Conservation (phyloP, 805 yeast species). For the Brettanomyces nanus region DNA sequence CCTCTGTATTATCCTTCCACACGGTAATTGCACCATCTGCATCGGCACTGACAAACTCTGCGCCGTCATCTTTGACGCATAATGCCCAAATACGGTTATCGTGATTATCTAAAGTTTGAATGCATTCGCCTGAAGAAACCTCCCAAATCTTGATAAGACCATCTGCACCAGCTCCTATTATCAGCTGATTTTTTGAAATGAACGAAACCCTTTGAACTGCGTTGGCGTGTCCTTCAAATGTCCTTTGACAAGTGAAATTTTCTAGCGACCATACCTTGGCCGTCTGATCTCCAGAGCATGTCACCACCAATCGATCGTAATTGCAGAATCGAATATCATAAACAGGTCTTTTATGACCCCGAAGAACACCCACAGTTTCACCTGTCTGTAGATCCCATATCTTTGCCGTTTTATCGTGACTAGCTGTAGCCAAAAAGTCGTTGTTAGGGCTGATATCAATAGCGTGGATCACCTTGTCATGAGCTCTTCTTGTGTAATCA, state of each 20-base stretch:
- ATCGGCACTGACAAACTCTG: conserved; percentile 74
- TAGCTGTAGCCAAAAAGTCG: conserved; percentile 82
- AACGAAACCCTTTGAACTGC: conserved; percentile 80
- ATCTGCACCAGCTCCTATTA: conserved; percentile 85
- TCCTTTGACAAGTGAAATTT: conserved; percentile 66
- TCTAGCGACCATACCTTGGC: conserved; percentile 80
- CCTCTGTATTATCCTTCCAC: conserved; percentile 86
- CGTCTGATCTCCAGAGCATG: conserved; percentile 91
- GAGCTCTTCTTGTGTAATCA: conserved; percentile 89
- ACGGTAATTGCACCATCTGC: conserved; percentile 88
- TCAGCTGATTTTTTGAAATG: conserved; percentile 55
- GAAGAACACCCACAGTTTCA: conserved; percentile 73
- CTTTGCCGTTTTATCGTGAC: conserved; percentile 88
- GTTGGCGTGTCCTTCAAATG: conserved; percentile 91
- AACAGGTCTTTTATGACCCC: conserved; percentile 89
- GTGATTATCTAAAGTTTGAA: conserved; percentile 82
- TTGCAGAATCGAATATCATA: conserved; percentile 86
- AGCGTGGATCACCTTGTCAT: conserved; percentile 91
- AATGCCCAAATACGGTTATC: conserved; percentile 93
- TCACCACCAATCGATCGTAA: conserved; percentile 66
- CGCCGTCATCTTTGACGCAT: conserved; percentile 57
- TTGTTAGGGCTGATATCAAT: conserved; percentile 89
- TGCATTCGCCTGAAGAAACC: conserved; percentile 60
- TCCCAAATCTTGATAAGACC: conserved; percentile 94
- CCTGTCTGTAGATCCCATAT: conserved; percentile 85